Base-by-base conservation (phyloP, 257 asterid genomes). In the Solanum habrochaites region DNA sequence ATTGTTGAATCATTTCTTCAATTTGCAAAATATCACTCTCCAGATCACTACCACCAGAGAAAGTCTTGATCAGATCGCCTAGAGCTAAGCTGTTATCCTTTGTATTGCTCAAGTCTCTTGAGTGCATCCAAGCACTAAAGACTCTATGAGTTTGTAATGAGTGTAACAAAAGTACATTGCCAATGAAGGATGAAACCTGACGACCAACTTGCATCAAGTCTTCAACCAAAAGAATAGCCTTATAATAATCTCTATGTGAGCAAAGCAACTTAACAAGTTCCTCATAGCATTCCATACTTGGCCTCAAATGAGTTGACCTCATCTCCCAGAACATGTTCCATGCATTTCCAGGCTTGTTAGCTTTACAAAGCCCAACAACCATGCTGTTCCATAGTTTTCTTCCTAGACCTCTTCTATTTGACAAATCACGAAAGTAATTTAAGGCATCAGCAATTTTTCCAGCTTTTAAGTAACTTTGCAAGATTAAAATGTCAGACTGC, bases 211-310 rank as follows among this genome's bases (percentile, higher is more conserved):
- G 84, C 40, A 91, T 90, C 96, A 95, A 90, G 85, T 91, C 96
- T 86, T 94, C 93, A 62, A 96, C 89, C 82, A 94, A 86, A 87
- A 87, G 87, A 78, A 96, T 40, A 75, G 98, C 98, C 62, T 32
- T 18, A 62, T 47, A 16, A 86, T 93, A 97, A 23, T 89, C 87
- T 40, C 81, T 86, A 86, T 80, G 31, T 67, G 82, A 88, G 87
- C 99, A 95, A 72, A 90, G 88, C 87, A 87, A 39, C 90, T 91
- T 93, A 74, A 97, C 93, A 87, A 97, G 95, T 90, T 92, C 95
- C 93, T 95, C 99, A 23, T 94, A 94, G 90, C 95, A 95, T 89
- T 91, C 91, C 10, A 91, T 58, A 88, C 95, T 91, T 73, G 98
- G 99, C 75, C 23, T 91, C 89, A 88, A 10, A 70, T 67, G 85